phyloP scores from a whole-genome alignment of 495 filamentous ascomycete genomes.

The Xylaria flabelliformis region DNA sequence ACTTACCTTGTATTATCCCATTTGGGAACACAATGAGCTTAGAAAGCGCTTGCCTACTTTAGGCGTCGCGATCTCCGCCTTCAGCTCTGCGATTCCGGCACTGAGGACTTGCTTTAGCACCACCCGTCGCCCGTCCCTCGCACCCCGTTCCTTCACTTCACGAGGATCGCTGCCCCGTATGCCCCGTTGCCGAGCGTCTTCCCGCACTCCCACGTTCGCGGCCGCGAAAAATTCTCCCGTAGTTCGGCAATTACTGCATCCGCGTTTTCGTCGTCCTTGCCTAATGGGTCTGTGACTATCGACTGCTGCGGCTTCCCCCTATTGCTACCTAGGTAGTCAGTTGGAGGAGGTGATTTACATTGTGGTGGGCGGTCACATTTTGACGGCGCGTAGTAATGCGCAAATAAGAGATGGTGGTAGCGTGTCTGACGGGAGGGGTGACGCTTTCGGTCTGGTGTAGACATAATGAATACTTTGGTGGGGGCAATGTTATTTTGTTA shows the following conservation, averaged over 20 bases:
- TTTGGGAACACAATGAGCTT: no score
- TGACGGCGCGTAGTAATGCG: no score
- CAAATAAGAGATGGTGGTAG: no score
- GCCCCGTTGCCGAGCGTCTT: conserved; percentile 8
- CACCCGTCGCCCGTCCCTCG: background rate
- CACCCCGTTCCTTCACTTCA: background rate
- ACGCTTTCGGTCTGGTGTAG: background rate
- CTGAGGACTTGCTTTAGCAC: background rate
- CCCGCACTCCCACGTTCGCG: background rate
- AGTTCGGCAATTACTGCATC: background rate
- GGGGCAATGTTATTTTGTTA: background rate
- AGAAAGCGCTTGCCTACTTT: background rate
- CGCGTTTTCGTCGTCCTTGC: background rate
- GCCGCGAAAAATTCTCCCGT: background rate
- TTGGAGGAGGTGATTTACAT: no score
- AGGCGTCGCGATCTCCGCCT: background rate
- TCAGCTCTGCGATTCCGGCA: background rate
- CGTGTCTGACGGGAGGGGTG: no score
- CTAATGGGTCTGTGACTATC: background rate
- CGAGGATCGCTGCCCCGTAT: background rate
- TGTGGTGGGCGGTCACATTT: no score
- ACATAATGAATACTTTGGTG: background rate
- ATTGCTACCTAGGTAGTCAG: no score
- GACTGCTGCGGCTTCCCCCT: no score
- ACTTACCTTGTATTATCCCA: no score